These are phyloP conservation scores for Barnettozyma pratensis DNA, from an alignment of 805 yeast genomes.

Conservation along the genomic window DNA sequence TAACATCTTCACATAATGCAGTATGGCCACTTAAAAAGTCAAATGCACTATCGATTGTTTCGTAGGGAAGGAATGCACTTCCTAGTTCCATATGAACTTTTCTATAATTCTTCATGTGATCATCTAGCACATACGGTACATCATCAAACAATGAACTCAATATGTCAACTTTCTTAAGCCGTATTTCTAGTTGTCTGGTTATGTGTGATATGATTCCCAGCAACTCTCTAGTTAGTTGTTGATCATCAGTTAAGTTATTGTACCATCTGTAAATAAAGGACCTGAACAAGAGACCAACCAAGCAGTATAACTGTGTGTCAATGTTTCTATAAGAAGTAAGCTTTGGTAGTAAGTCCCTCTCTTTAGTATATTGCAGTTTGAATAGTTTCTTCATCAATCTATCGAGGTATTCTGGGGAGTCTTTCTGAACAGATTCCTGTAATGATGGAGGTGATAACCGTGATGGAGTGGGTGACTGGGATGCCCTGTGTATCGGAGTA, in stretches of 20 bases:
- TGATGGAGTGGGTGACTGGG: background rate
- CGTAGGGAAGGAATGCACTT: constrained; percentile 28
- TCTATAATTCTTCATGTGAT: constrained; percentile 31
- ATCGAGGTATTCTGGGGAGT: constrained; percentile 23
- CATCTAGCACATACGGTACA: constrained; percentile 35
- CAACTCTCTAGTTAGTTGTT: constrained; percentile 37
- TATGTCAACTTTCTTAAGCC: constrained; percentile 30
- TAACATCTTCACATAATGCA: constrained; percentile 25
- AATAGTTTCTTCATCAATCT: constrained; percentile 17
- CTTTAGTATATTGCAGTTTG: constrained; percentile 9
- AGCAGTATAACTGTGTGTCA: constrained; percentile 40
- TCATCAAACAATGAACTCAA: constrained; percentile 38
- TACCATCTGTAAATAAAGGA: constrained; percentile 47
- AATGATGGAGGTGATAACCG: background rate
- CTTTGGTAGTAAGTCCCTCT: constrained; percentile 29
- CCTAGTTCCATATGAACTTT: constrained; percentile 25
- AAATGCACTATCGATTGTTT: constrained; percentile 29
- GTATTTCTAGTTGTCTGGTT: constrained; percentile 32
- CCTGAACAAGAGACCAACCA: constrained; percentile 40
- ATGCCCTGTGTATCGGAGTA: background rate
- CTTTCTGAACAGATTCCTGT: constrained; percentile 9
- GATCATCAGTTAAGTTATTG: constrained; percentile 33
- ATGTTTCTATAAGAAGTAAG: constrained; percentile 35
- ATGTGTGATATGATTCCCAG: constrained; percentile 35
- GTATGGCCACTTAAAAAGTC: constrained; percentile 30